Base-by-base conservation (phyloP, 495 filamentous ascomycete genomes). In the Articulospora tetracladia region DNA sequence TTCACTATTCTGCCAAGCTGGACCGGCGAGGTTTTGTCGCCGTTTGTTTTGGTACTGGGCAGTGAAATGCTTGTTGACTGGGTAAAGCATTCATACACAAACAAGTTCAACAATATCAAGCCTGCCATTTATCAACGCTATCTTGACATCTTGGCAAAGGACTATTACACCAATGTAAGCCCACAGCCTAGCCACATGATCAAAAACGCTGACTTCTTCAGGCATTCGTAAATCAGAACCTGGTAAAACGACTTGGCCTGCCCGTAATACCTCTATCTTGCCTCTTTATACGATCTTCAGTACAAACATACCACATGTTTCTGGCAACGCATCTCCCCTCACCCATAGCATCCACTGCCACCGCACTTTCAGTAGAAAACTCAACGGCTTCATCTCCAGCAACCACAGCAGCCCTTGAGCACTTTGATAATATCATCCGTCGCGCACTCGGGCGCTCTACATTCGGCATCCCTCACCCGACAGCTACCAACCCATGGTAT, bases 241-340 rank as follows among this genome's bases (percentile, higher is more conserved):
- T 99, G 1, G 96, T 91, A 10, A 89, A 91, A 53, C 87, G 94
- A 19, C 80, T 99, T 15, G 94, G 94, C 25, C 82, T 99, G 1
- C 94, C 94, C 0, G 87, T 99, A 27, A 86, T 99, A 53, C 94
- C 94, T 0, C 77, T 99, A 17, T 90, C 92, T 6, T 96, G 91
- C 66, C 88, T 99, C 54, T 98, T 98, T 74, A 93, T 99, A 70
- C 87, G 94, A 26, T 90, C 95, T 34, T 91, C 90, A 1, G 81
- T 98, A 20, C 94, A 99, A 71, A 97, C 93, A 12, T 99, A 99
- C 73, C 90, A 97, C 73, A 97, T 97, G 93, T 96, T 98, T 73
- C 83, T 98, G 12, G 88, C 93, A 7, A 91, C 90, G 0, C 82
- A 95, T 61, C 76, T 96, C 15, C 89, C 90, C 10, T 80, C 84